phyloP scores from a whole-genome alignment of 2,329 filamentous ascomycete genomes.

The Phialocephala sp. region DNA sequence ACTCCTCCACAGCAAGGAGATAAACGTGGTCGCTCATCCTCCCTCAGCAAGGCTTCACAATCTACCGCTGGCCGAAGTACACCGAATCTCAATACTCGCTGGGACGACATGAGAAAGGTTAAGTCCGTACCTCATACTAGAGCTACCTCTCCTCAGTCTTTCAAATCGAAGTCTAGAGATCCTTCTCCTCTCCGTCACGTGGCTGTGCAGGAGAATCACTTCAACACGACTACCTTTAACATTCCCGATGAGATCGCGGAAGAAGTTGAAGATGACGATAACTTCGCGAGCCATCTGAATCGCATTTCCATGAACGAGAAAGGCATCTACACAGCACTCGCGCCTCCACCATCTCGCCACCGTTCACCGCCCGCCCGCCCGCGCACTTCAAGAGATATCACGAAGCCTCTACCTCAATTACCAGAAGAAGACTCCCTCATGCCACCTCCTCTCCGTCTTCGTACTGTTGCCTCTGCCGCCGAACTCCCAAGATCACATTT shows the following conservation, averaged over 20 bases:
- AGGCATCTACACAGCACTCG: conserved; percentile 35
- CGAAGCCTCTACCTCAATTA: conserved; percentile 40
- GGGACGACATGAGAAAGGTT: conserved; percentile 22
- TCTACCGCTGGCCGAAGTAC: conserved; percentile 22
- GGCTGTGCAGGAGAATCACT: conserved; percentile 41
- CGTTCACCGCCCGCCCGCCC: conserved; percentile 4
- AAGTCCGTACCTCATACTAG: conserved; percentile 32
- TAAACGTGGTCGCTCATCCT: conserved; percentile 35
- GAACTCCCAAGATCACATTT: conserved; percentile 40
- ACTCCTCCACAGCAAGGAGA: conserved; percentile 21
- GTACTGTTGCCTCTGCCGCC: conserved; percentile 25
- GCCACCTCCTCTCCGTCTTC: conserved; percentile 31
- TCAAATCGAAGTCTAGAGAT: conserved; percentile 43
- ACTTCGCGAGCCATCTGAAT: conserved; percentile 56
- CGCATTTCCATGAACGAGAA: conserved; percentile 31
- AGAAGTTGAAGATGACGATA: conserved; percentile 63
- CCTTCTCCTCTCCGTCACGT: conserved; percentile 54
- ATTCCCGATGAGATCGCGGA: conserved; percentile 56
- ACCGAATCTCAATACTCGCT: conserved; percentile 17
- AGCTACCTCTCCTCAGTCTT: conserved; percentile 32
- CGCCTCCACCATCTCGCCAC: conserved; percentile 36
- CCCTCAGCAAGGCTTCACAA: conserved; percentile 28
- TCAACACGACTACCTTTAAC: conserved; percentile 42
- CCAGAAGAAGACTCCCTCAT: conserved; percentile 30
- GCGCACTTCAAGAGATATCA: conserved; percentile 22